These are phyloP conservation scores for Cynanchum wilfordii DNA, from an alignment of 257 asterid genomes.

Conservation along the genomic window DNA sequence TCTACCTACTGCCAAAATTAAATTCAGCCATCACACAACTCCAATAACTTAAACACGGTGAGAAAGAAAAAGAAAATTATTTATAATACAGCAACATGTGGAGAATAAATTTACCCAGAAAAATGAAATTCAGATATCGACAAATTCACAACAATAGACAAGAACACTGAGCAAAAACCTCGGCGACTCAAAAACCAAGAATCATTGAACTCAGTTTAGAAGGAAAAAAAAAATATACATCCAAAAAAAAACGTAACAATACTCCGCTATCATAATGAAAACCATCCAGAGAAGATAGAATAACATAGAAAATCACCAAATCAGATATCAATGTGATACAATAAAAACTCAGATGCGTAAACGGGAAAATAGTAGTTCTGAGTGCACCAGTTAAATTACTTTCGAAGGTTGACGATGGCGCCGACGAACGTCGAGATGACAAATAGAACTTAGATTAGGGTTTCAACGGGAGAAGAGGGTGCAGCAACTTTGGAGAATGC, in stretches of 20 bases:
- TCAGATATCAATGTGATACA: not conserved
- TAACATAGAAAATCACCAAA: not conserved
- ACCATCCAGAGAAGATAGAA: not conserved
- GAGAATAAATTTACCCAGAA: not conserved
- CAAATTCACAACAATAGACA: not conserved
- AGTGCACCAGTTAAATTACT: constrained; percentile 7
- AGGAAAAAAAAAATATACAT: not conserved
- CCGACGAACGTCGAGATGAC: not conserved
- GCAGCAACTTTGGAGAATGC: not conserved
- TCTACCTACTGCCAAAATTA: constrained; percentile 20
- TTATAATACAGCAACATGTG: no score
- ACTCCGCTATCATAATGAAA: not conserved
- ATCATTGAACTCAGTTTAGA: not conserved
- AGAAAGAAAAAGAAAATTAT: not conserved
- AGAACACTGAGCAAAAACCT: not conserved
- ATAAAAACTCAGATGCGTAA: not conserved
- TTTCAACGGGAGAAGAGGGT: not conserved
- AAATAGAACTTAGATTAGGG: constrained; percentile 20
- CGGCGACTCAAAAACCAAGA: not conserved
- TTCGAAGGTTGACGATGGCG: constrained; percentile 10
- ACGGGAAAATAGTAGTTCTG: not conserved
- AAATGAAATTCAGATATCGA: not conserved
- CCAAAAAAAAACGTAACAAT: not conserved
- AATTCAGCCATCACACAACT: not conserved
- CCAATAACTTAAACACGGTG: not conserved